Base-by-base conservation (phyloP, 1,139 yeast genomes). In the Hyphopichia wangnamkhiaoensis region DNA sequence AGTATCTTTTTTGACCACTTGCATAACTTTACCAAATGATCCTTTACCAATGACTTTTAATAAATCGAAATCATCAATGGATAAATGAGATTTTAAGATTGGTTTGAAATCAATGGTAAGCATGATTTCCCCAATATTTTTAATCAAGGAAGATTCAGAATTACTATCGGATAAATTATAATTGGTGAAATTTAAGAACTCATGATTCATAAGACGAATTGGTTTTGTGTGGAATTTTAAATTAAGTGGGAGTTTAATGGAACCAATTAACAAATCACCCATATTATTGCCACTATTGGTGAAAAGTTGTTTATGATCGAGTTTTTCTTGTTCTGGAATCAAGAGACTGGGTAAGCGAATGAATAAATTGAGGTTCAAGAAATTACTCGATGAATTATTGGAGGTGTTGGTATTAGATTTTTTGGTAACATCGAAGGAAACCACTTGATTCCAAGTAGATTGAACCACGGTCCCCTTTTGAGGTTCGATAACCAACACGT, bases 11-110 rank as follows among this genome's bases (percentile, higher is more conserved):
- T 93, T 93, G 43, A 90, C 82, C 33, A 93, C 98, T 64, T 93
- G 98, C 98, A 93, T 93, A 41, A 93, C 98, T 63, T 94, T 93
- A 39, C 98, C 98, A 63, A 93, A 94, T 2, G 97, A 89, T 3
- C 98, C 98, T 61, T 93, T 93, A 34, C 98, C 98, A 42, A 93
- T 89, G 16, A 93, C 98, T 63, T 93, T 93, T 52, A 93, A 74
- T 41, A 94, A 69, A 53, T 91, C 96, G 62, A 93, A 93, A 57
- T 93, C 96, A 40, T 90, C 96, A 50, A 93, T 90, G 1, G 89
- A 74, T 37, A 93, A 72, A 38, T 86, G 86, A 51, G 80, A 79
- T 43, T 79, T 76, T 37, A 80, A 74, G 10, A 73, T 61, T 9
- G 95, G 90, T 58, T 84, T 85, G 65, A 83, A 89, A 56, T 87